Percentiles rank a stretch among this genome's conserved stretches.
Evolutionary conservation across 192 early-diverging fungal genomes (phyloP).

Genomic region (Podila clonocystis): DNA sequence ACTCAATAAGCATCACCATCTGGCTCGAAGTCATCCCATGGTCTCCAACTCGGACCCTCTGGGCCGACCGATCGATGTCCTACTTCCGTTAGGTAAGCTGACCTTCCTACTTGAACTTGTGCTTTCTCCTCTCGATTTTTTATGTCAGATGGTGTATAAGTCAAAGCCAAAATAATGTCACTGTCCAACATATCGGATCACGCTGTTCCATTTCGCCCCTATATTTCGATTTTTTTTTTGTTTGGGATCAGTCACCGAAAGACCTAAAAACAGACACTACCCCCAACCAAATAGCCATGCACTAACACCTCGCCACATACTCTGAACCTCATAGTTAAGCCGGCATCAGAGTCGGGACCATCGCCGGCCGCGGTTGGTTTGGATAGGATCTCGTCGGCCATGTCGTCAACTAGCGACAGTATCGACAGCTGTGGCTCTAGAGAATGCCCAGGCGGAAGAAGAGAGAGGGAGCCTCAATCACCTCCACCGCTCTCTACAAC

Average conservation of each 20-base stretch:
- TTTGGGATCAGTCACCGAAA: neutral
- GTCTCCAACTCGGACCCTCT: conserved; percentile 19
- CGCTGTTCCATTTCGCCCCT: neutral
- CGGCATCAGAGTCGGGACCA: neutral
- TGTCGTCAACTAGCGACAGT: too few species aligned
- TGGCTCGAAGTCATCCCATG: conserved; percentile 28
- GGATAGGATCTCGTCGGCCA: conserved; percentile 8
- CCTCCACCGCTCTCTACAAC: neutral
- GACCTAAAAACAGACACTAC: neutral
- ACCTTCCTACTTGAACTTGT: too few species aligned
- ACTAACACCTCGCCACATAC: neutral
- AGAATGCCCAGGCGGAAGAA: neutral
- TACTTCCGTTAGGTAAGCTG: conserved; percentile 15
- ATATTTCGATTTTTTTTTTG: neutral
- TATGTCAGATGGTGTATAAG: neutral
- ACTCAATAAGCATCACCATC: conserved; percentile 21
- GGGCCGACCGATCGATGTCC: conserved; percentile 23
- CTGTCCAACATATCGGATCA: neutral
- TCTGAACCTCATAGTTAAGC: conserved; percentile 8
- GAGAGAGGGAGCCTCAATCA: neutral
- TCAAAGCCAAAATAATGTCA: neutral
- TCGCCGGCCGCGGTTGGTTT: conserved; percentile 11
- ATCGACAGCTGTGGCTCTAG: neutral
- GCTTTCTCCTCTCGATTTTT: neutral
- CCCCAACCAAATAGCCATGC: neutral